phyloP scores from a whole-genome alignment of 225 moss, liverwort and hornwort species.

The Pleurozium schreberi region DNA sequence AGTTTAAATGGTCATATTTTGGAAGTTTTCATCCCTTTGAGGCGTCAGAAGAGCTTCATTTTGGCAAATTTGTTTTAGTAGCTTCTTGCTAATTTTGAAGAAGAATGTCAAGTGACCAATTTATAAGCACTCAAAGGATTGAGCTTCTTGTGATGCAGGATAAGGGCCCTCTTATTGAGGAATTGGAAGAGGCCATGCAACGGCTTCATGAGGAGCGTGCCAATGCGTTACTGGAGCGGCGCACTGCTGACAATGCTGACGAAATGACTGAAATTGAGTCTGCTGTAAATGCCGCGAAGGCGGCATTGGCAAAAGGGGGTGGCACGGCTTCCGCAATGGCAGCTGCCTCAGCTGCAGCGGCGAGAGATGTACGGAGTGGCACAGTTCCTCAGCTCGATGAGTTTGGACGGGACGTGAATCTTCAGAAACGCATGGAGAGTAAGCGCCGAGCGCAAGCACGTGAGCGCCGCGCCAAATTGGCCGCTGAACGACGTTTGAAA shows the following conservation, averaged over 20 bases:
- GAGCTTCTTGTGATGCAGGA: constrained; percentile 39
- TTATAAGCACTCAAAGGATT: background rate
- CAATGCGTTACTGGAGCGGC: constrained; percentile 78
- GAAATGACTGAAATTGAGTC: constrained; percentile 82
- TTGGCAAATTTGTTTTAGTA: background rate
- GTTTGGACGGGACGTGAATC: constrained; percentile 94
- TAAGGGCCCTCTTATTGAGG: constrained; percentile 89
- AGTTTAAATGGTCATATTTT: constrained; percentile 4
- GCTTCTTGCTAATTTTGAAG: background rate
- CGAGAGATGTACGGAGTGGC: constrained; percentile 41
- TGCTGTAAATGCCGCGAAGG: constrained; percentile 71
- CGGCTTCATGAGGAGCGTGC: constrained; percentile 93
- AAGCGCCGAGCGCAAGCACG: constrained; percentile 73
- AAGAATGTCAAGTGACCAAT: background rate
- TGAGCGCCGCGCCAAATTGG: constrained; percentile 48
- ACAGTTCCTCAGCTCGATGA: constrained; percentile 76
- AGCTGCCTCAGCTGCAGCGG: constrained; percentile 60
- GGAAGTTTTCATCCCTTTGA: constrained; percentile 3
- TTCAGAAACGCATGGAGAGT: constrained; percentile 84
- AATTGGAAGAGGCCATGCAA: constrained; percentile 97
- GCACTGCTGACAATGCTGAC: constrained; percentile 74
- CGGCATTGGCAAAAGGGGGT: constrained; percentile 64
- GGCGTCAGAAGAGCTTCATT: background rate
- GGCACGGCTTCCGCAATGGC: constrained; percentile 56
- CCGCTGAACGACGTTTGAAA: constrained; percentile 30